Conservation (phyloP, 345 rosid species). For the Pugionium dolabratum region DNA sequence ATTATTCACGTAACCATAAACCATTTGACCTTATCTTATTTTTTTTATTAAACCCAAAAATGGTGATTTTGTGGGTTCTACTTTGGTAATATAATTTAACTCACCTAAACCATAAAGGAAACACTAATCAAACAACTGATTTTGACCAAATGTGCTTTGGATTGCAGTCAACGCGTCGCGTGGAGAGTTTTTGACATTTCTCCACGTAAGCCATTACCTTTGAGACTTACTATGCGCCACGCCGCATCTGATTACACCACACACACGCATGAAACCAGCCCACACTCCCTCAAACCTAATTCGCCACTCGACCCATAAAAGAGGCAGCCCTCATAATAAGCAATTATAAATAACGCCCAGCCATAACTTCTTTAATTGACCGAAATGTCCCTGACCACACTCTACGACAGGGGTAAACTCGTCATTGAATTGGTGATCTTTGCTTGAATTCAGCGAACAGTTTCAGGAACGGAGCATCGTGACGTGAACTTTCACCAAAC, state of each 20-base stretch:
- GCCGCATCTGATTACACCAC: constrained; percentile 39
- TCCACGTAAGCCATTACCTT: constrained; percentile 27
- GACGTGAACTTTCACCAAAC: constrained; percentile 27
- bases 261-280: constrained; percentile 35
- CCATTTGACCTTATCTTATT: constrained; percentile 28
- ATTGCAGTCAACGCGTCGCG: constrained; percentile 26
- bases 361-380: constrained; percentile 24
- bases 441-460: constrained; percentile 29
- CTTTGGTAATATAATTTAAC: constrained; percentile 21
- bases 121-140: background rate
- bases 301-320: constrained; percentile 42
- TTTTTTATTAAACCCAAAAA: constrained; percentile 7
- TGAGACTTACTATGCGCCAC: constrained; percentile 20
- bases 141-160: constrained; percentile 34
- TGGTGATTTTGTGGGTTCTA: constrained; percentile 27
- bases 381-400: constrained; percentile 15
- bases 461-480: constrained; percentile 18
- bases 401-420: constrained; percentile 1
- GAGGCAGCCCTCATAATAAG: constrained; percentile 38
- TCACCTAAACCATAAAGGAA: constrained; percentile 1
- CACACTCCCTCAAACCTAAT: constrained; percentile 36
- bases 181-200: constrained; percentile 13
- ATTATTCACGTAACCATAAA: constrained; percentile 37
- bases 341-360: constrained; percentile 34
- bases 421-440: constrained; percentile 10